Percentiles rank a stretch among this genome's conserved stretches.
Conservation (phyloP, 2,329 filamentous ascomycete species). For the Penicillium paneum region DNA sequence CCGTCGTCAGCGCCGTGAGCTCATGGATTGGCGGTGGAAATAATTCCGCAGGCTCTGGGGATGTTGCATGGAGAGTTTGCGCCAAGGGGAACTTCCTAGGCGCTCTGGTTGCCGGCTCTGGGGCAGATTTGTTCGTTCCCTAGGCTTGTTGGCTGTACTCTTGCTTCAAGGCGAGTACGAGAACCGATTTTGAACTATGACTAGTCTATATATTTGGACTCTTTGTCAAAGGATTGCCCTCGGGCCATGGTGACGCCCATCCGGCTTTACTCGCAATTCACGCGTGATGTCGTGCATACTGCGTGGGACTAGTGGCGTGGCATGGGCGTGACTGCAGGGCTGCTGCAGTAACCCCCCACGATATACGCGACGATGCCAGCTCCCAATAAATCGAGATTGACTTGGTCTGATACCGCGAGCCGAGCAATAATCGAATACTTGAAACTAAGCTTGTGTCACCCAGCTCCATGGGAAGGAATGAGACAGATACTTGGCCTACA, state of each 20-base stretch:
- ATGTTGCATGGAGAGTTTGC: conserved; percentile 40
- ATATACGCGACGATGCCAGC: neutral
- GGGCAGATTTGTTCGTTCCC: conserved; percentile 34
- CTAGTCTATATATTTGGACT: neutral
- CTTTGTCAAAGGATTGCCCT: neutral
- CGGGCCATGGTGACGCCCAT: neutral
- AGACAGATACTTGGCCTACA: neutral
- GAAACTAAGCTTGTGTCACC: too few species aligned
- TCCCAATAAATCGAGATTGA: neutral
- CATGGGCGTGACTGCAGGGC: neutral
- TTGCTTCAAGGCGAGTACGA: neutral
- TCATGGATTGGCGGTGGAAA: conserved; percentile 43
- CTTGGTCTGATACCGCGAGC: neutral
- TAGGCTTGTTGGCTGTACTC: conserved; percentile 4
- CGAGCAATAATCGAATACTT: neutral
- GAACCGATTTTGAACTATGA: neutral
- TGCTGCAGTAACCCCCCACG: neutral
- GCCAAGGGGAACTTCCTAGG: conserved; percentile 39
- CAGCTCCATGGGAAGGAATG: neutral
- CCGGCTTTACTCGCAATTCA: neutral
- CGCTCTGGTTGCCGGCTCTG: conserved; percentile 35
- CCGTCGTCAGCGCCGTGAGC: conserved; percentile 45
- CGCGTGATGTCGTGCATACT: neutral
- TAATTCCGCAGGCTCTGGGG: conserved; percentile 9
- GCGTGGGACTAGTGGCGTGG: neutral